phyloP scores from a whole-genome alignment of 306 rosid species.

The Gleditsia sinensis region DNA sequence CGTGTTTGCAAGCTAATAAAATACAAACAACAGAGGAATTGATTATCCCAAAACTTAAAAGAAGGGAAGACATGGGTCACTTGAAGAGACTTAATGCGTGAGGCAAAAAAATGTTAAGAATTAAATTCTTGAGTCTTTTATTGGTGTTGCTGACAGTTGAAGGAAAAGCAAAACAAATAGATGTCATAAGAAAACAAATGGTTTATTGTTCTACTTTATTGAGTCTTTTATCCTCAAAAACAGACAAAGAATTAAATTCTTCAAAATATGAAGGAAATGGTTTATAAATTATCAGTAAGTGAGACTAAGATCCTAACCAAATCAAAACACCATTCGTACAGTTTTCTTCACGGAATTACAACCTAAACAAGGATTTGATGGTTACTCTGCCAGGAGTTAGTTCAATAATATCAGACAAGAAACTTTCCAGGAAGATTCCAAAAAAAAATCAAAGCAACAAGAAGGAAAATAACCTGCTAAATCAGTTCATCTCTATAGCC shows the following conservation, averaged over 20 bases:
- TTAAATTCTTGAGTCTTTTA: too few relatives aligned
- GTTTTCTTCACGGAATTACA: not conserved
- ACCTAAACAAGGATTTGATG: not conserved
- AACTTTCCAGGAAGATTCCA: not conserved
- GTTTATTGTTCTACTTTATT: not conserved
- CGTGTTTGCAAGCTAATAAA: not conserved
- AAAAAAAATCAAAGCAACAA: not conserved
- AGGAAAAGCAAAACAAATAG: not conserved
- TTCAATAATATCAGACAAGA: not conserved
- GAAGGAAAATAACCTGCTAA: not conserved
- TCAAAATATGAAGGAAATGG: not conserved
- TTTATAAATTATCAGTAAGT: too few relatives aligned
- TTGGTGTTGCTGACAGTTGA: not conserved
- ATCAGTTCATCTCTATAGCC: not conserved
- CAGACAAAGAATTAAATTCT: not conserved
- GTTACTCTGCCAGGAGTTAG: not conserved
- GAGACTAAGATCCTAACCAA: too few relatives aligned
- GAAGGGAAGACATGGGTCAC: not conserved
- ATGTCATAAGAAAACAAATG: too few relatives aligned
- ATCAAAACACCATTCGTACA: not conserved
- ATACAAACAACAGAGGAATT: not conserved
- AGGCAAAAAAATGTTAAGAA: constrained; percentile 31
- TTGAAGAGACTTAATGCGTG: constrained; percentile 13
- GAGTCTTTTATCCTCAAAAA: not conserved
- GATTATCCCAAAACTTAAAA: not conserved